phyloP scores from a whole-genome alignment of 805 yeast species.

The Pichia nanzhaoensis region DNA sequence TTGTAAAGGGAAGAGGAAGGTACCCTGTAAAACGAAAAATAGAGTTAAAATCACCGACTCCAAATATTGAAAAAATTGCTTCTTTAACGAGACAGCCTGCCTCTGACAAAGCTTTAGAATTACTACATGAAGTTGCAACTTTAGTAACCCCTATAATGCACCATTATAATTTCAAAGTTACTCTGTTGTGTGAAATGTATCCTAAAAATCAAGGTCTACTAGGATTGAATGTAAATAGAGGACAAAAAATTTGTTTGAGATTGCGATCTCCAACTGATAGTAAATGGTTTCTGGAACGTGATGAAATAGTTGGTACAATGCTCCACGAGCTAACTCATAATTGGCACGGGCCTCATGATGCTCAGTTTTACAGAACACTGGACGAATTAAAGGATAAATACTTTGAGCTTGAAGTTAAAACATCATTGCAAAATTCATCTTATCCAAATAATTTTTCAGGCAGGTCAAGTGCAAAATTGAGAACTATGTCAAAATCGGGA shows the following conservation, averaged over 20 bases:
- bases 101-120: conserved; percentile 45
- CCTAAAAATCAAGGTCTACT: conserved; percentile 61
- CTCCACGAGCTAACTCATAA: conserved; percentile 87
- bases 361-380: conserved; percentile 54
- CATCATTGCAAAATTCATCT: conserved; percentile 39
- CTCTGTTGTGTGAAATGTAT: conserved; percentile 67
- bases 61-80: conserved; percentile 31
- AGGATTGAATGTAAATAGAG: conserved; percentile 79
- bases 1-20: conserved; percentile 21
- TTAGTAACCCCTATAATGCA: conserved; percentile 76
- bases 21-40: conserved; percentile 11
- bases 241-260: conserved; percentile 65
- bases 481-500: no score
- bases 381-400: conserved; percentile 54
- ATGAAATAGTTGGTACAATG: conserved; percentile 71
- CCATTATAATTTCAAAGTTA: conserved; percentile 57
- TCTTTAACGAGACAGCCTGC: conserved; percentile 40
- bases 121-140: conserved; percentile 63
- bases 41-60: conserved; percentile 29
- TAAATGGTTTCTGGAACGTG: conserved; percentile 50
- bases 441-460: conserved; percentile 33
- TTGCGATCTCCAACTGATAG: conserved; percentile 54
- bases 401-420: conserved; percentile 36
- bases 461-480: no score
- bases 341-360: conserved; percentile 73